Base-by-base conservation (phyloP, 345 rosid species). In the Populus euphratica region DNA sequence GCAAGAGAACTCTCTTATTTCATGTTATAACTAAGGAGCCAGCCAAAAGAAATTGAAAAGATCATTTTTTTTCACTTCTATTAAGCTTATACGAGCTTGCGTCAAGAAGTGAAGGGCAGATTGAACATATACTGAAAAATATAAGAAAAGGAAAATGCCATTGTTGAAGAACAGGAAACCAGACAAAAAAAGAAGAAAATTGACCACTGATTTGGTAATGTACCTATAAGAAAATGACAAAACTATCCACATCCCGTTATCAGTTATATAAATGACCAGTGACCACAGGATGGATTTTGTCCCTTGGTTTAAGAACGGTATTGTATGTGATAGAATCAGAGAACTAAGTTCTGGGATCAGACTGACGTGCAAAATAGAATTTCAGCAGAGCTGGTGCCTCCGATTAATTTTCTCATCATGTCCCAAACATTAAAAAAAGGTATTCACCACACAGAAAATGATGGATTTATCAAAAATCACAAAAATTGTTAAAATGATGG, bases 281-380 rank as follows among this genome's bases (percentile, higher is more conserved):
- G 49, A 29, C 20, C 69, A 21, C 14, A 52, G 21, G 18, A 18
- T 23, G 36, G 23, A 16, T 44, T 74, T 27, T 64, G 44, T 14
- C 11, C 18, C 16, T 67, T 50, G 50, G 11, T 10, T 18, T 54
- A 25, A 54, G 38, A 68, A 68, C n/a, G 41, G 18, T n/a, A 56
- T 38, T 33, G 13, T 44, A 39, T n/a, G 27, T 38, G 27, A 20
- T 16, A 35, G 49, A 5, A 69, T 29, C 3, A 23, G 10, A 50
- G 49, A 18, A 25, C 12, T 7, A 41, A 10, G 44, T 54, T 79
- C 5, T 63, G 76, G 80, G 86, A 76, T 72, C 83, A 83, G 80
- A 83, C 82, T 78, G 82, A 79, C 80, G 78, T 79, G 80, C 80
- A 83, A 83, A 69, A 21, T 4, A 56, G n/a, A 68, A n/a, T 18